A percentile compares a stretch with the other conserved stretches of the same genome.
These are phyloP conservation scores for Fraxinus velutina DNA, from an alignment of 305 asterid species.

Conservation along the genomic window DNA sequence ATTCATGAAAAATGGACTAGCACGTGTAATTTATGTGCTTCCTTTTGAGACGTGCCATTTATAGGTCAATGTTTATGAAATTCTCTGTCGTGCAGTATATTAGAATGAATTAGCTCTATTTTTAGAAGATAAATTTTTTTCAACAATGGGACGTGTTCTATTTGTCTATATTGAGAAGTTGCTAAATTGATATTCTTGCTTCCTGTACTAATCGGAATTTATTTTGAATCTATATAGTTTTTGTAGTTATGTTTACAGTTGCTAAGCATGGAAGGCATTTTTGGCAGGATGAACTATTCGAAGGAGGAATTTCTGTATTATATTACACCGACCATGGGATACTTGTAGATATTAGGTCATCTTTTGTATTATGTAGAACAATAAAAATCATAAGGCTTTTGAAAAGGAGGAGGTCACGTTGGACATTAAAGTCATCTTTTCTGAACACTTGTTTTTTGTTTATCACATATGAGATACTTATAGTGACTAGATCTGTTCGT, in stretches of 20 bases:
- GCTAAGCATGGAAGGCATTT: background rate
- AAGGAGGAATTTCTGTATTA: background rate
- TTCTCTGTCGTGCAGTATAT: background rate
- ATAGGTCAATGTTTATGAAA: background rate
- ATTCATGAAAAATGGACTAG: background rate
- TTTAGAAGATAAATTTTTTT: background rate
- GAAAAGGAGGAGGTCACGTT: background rate
- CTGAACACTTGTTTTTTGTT: background rate
- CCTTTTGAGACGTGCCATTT: conserved; percentile 14
- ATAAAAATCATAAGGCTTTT: background rate
- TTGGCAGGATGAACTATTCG: background rate
- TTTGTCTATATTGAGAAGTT: background rate
- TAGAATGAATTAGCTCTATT: background rate
- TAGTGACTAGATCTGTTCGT: background rate
- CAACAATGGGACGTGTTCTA: background rate
- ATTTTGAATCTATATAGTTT: background rate
- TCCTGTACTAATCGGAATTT: background rate
- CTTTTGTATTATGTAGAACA: background rate
- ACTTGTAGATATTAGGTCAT: background rate
- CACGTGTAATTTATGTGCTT: background rate
- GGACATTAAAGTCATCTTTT: conserved; percentile 5
- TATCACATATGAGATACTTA: background rate
- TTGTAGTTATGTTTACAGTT: background rate
- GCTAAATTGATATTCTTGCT: background rate
- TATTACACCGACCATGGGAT: background rate